Evolutionary conservation across 176 grass and related monocot species (phyloP).

Genomic region (Oryza coarctata): DNA sequence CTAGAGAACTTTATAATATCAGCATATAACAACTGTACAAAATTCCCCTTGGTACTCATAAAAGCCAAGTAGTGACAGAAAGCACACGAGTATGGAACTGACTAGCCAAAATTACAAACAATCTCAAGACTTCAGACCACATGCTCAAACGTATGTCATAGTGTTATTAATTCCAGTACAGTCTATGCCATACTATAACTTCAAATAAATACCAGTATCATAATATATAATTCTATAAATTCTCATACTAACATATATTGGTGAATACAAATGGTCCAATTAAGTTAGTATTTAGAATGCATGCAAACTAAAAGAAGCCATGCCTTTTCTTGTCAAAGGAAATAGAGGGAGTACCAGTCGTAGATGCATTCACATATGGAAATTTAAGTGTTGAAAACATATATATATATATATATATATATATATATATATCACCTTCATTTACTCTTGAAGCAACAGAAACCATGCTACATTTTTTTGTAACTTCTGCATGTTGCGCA

Average conservation of each 20-base stretch:
- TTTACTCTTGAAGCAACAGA: not conserved
- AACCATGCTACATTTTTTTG: not conserved
- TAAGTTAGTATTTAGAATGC: not conserved
- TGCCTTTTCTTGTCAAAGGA: not conserved
- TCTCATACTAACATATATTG: not conserved
- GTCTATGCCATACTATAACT: not conserved
- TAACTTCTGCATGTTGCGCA: not conserved
- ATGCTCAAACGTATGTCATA: not conserved
- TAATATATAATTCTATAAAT: not conserved
- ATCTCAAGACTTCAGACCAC: not conserved
- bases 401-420: too few species aligned
- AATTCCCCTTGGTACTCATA: not conserved
- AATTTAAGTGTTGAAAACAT: not conserved
- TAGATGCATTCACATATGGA: not conserved
- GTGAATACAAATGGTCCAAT: not conserved
- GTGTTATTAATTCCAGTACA: not conserved
- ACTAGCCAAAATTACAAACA: not conserved
- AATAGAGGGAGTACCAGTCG: not conserved
- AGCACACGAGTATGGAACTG: slow-evolving; percentile 8
- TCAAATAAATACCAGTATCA: not conserved
- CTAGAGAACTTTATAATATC: not conserved
- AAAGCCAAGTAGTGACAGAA: not conserved
- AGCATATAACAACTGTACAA: not conserved
- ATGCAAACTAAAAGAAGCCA: not conserved
- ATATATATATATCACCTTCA: not conserved